phyloP scores from a whole-genome alignment of 305 asterid species.

The Petunia hybrid region DNA sequence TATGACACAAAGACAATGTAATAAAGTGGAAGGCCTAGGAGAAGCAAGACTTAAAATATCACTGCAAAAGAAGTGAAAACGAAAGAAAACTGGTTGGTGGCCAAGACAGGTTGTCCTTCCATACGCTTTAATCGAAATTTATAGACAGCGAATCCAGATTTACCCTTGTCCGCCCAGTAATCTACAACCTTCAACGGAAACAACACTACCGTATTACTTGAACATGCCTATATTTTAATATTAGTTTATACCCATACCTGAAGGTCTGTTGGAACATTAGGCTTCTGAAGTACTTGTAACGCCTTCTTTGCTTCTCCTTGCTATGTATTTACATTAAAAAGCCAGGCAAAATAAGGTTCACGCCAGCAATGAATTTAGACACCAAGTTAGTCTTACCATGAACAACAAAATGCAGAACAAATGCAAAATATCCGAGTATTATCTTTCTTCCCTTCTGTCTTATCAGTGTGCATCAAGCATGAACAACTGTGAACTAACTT shows the following conservation, averaged over 20 bases:
- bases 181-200: conserved; percentile 57
- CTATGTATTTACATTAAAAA: conserved; percentile 40
- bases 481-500: background rate
- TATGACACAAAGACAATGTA: background rate
- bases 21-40: conserved; percentile 12
- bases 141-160: conserved; percentile 76
- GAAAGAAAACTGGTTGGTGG: conserved; percentile 65
- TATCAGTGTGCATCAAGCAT: no score
- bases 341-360: conserved; percentile 21
- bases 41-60: background rate
- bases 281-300: conserved; percentile 89
- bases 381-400: no score
- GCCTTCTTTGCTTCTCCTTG: conserved; percentile 98
- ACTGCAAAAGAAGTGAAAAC: background rate
- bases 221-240: no score
- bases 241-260: conserved; percentile 54
- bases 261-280: conserved; percentile 79
- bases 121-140: conserved; percentile 68
- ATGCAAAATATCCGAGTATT: no score
- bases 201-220: background rate
- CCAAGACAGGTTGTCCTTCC: conserved; percentile 78
- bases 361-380: background rate
- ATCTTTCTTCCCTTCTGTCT: no score
- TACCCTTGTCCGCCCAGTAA: conserved; percentile 83
- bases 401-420: no score